Base-by-base conservation (phyloP, 2,329 filamentous ascomycete genomes). In the Pyricularia sp. region DNA sequence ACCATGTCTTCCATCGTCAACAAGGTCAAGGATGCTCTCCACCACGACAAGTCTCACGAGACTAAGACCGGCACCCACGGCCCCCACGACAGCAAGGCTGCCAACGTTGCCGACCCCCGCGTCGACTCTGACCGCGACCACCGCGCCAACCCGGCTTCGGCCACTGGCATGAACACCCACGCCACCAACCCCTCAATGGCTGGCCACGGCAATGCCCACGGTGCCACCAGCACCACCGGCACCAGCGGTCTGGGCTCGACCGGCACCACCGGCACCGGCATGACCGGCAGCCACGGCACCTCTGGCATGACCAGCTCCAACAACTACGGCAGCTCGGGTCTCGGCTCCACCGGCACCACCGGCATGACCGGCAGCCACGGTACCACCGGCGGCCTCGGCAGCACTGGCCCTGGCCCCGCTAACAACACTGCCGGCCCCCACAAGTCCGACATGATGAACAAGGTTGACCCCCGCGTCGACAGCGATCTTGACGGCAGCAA, bases 11-110 rank as follows among this genome's bases (percentile, higher is more conserved):
- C 75, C 69, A 75, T 85, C 71, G 74, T 84, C 72, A 81, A 85
- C 78, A 85, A 85, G 75, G 79, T 84, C 73, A 85, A 85, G 79
- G 81, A 84, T 4, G 81, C 77, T 67, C 73, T 84, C 66, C 71
- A 76, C 70, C 75, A 77, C 67, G 77, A 81, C 73, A 76, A 79
- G 70, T 65, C 49, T 66, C 35, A 33, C n/a, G 69, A 68, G 26
- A 68, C 63, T 30, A 65, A 71, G 70, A 65, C 68, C 26, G 72
- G 72, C 3, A 71, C 69, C 26, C 64, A 72, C 65, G 78, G 78
- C 10, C 76, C 77, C 8, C 76, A 80, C 69, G 66, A 69, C 66
- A 72, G 71, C 24, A 73, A 75, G 65, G 61, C 74, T 13, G 74
- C 75, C 63, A 82, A 83, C 72, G 78, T 79, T 31, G 66, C 75